These are phyloP conservation scores for Odonthalia washingtoniensis DNA, from an alignment of 31 red algal genomes.

Conservation along the genomic window DNA sequence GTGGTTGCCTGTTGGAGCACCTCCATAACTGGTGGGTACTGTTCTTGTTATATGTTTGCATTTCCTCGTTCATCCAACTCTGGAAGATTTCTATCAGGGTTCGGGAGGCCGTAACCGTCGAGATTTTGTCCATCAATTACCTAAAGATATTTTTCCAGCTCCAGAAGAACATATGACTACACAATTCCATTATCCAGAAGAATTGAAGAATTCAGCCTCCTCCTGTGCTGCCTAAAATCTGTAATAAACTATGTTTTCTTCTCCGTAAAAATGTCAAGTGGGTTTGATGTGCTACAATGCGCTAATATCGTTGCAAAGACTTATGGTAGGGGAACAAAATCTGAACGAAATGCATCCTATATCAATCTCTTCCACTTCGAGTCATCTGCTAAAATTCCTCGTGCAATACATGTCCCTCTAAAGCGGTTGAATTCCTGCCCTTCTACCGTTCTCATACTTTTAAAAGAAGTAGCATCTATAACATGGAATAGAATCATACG, in stretches of 20 bases:
- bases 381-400: conserved; percentile 16
- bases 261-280: not conserved
- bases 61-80: not conserved
- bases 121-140: not conserved
- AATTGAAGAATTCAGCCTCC: too few relatives aligned
- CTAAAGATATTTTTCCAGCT: not conserved
- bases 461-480: not conserved
- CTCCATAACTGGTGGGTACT: not conserved
- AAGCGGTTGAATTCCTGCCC: not conserved
- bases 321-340: conserved; percentile 6
- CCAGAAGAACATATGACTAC: conserved; percentile 16
- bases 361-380: conserved; percentile 5
- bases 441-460: not conserved
- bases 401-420: not conserved
- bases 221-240: not conserved
- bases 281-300: not conserved
- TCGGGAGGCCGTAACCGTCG: not conserved
- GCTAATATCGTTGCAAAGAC: conserved; percentile 31
- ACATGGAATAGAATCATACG: conserved; percentile 13
- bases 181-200: too few relatives aligned
- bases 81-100: not conserved
- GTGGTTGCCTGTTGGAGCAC: not conserved
- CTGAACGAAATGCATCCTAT: not conserved
- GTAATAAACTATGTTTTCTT: not conserved
- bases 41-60: not conserved